Base-by-base conservation (phyloP, 352 stramenopile species). In the Phytopythium aichiense region DNA sequence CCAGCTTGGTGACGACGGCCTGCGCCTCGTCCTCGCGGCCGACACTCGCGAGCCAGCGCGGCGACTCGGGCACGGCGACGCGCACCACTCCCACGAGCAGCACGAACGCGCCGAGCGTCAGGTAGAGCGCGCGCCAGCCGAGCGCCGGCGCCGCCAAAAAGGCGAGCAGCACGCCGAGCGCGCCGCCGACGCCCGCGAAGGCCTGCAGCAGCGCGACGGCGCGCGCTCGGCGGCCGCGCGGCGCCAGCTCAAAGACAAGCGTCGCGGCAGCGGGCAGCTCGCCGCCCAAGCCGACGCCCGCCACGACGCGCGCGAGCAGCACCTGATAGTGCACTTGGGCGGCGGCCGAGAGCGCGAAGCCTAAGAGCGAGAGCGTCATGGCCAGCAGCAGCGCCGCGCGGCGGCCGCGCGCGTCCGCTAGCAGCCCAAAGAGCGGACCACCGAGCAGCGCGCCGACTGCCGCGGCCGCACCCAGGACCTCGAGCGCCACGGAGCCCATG, bases 21-120 rank as follows among this genome's bases (percentile, higher is more conserved):
- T 75, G 16, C 30, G 73, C 70, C 62, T 84, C 68, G n/a, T 75
- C 48, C 16, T 18, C 68, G 1, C 65, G 64, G 20, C 70, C 67
- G 15, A 74, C 58, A 53, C 56, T 66, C 31, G 60, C 65, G 30
- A 84, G 67, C 75, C 75, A 84, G n/a, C 70, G 71, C 49, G 75
- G 75, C 12, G 75, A 84, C 48, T 84, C 75, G 31, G 72, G 68
- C 31, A 81, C 20, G 6, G 46, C 60, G 33, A 76, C 58, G 12
- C 61, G 60, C 33, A 73, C 18, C 35, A 70, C 57, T n/a, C 60
- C 31, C 6, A 64, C 60, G 38, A 73, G 67, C 25, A 79, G 4
- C 33, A 74, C 68, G 37, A 76, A 40, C 22, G 60, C 63, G 33
- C 54, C 69, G 3, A 68, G 55, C 4, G 53, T 23, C 9, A 69